These are phyloP conservation scores for Drosera capensis DNA, from an alignment of 148 eudicot species.

Conservation along the genomic window DNA sequence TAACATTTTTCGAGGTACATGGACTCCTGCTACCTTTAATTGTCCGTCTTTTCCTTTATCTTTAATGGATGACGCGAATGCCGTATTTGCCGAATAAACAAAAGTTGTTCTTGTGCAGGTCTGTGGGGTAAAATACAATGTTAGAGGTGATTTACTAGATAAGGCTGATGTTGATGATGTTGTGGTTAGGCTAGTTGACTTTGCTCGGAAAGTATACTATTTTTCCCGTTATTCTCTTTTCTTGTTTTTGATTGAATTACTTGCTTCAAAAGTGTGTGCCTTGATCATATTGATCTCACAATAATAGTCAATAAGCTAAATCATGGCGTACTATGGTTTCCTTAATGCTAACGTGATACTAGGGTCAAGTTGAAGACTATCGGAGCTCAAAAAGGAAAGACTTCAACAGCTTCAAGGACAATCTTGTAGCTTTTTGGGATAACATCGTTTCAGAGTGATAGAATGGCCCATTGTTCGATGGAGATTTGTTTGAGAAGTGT, in stretches of 20 bases:
- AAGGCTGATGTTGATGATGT: slow-evolving; percentile 87
- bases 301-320: too few species aligned
- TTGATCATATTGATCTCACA: too few species aligned
- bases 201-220: slow-evolving; percentile 66
- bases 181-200: slow-evolving; percentile 71
- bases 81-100: too few species aligned
- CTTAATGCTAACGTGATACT: slow-evolving; percentile 19
- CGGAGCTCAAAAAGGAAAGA: slow-evolving; percentile 78
- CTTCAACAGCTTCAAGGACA: slow-evolving; percentile 79
- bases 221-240: slow-evolving; percentile 4
- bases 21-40: too few species aligned
- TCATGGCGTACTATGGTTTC: too few species aligned
- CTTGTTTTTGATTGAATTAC: not conserved
- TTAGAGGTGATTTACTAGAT: slow-evolving; percentile 49
- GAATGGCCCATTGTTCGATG: slow-evolving; percentile 87
- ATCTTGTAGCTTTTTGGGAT: slow-evolving; percentile 77
- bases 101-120: slow-evolving; percentile 34
- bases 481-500: slow-evolving; percentile 70
- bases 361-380: slow-evolving; percentile 94
- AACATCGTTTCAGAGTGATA: slow-evolving; percentile 71
- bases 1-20: slow-evolving; percentile 81
- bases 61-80: too few species aligned
- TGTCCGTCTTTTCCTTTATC: slow-evolving; percentile 1
- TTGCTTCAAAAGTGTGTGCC: not conserved
- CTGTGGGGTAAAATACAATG: slow-evolving; percentile 72